Base-by-base conservation (phyloP, 176 grass and related monocot genomes). In the Saccharum officinarum region DNA sequence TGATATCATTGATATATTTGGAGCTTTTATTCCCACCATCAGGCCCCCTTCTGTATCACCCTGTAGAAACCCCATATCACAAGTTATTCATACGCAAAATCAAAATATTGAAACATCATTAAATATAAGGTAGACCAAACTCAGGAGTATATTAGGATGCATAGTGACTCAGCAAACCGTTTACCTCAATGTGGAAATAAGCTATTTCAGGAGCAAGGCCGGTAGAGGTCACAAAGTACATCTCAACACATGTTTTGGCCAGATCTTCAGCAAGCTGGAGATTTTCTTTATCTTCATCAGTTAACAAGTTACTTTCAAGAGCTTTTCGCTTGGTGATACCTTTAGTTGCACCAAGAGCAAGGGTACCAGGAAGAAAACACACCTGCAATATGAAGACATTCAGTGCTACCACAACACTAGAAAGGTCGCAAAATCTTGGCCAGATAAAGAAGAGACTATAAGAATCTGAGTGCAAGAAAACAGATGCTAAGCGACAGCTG, bases 141-240 rank as follows among this genome's bases (percentile, higher is more conserved):
- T 77, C 12, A 62, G 14, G 42, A 74, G 22, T 74, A 59, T 40
- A 33, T 70, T 45, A 40, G n/a, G 77, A 71, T 69, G 59, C 33
- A 67, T 16, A 13, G 34, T 72, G 50, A 65, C 16, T 73, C 44
- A 64, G 45, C 15, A 6, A 82, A 45, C 12, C 25, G 2, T 76
- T 84, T 80, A 98, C 97, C 89, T 98, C 93, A 57, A 91, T 87
- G 78, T 88, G 89, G 76, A 98, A 98, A 94, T 98, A 98, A 76
- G 91, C 83, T 75, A 98, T 98, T 95, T 98, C 97, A 75, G 97
- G 93, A 90, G 97, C 88, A 75, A 98, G 93, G 46, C 93, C 97
- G 46, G 97, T 95, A 77, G 97, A 95, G 67, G 97, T 94, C 52
- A 98, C 93, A 68, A 87, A 91, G 86, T 98, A 95, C 89, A 92